Conservation (phyloP, 768 basidiomycete species). For the Heimioporus sp. region DNA sequence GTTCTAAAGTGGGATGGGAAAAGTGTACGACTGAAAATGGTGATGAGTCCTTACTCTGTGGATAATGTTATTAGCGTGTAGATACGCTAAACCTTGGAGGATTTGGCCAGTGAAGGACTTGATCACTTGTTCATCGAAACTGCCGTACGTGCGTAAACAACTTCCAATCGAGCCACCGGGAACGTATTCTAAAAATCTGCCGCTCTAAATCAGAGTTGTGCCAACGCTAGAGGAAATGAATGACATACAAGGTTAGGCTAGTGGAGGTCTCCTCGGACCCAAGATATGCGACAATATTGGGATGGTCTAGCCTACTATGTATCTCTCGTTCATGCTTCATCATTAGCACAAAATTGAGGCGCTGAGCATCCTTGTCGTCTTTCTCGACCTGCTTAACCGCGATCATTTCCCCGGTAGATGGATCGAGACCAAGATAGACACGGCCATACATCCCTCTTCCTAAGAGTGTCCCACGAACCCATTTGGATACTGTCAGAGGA, state of each 20-base stretch:
- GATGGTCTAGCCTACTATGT: constrained; percentile 89
- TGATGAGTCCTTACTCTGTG: constrained; percentile 62
- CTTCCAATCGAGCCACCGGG: constrained; percentile 91
- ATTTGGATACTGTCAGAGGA: constrained; percentile 67
- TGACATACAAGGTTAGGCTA: constrained; percentile 81
- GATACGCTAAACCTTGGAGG: constrained; percentile 81
- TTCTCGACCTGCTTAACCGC: constrained; percentile 97
- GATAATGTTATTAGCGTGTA: constrained; percentile 84
- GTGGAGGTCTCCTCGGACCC: constrained; percentile 85
- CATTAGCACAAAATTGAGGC: constrained; percentile 81
- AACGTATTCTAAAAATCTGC: constrained; percentile 94
- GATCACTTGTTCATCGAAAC: constrained; percentile 84
- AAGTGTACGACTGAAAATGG: not conserved
- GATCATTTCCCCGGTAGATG: constrained; percentile 93
- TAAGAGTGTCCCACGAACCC: constrained; percentile 93
- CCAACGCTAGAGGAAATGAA: not conserved
- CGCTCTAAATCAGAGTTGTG: not conserved
- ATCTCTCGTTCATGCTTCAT: constrained; percentile 91
- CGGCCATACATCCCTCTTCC: constrained; percentile 93
- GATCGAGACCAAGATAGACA: constrained; percentile 93
- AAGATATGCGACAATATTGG: constrained; percentile 92
- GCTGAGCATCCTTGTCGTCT: constrained; percentile 80
- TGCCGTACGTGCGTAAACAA: constrained; percentile 81
- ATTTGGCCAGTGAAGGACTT: constrained; percentile 90
- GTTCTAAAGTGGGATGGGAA: constrained; percentile 48